These are phyloP conservation scores for Lactarius akahatsu DNA, from an alignment of 768 basidiomycete genomes.

Conservation along the genomic window DNA sequence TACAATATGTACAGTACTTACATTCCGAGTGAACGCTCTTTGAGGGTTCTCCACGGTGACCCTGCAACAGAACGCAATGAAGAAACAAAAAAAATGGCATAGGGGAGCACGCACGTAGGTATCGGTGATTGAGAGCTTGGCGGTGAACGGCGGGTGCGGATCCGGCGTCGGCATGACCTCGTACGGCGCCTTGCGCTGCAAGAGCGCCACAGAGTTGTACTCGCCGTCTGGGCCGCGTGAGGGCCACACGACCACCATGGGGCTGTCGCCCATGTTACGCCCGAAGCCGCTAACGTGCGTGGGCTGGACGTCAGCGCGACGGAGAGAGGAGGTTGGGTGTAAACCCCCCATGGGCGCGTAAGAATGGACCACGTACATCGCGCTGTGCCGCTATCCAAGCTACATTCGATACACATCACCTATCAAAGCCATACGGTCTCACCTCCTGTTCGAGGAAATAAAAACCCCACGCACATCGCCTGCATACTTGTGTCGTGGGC, in stretches of 20 bases:
- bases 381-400: too few species aligned
- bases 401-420: too few species aligned
- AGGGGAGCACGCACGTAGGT: slow-evolving; percentile 37
- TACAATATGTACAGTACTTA: too few species aligned
- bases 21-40: slow-evolving; percentile 14
- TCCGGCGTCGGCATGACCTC: slow-evolving; percentile 59
- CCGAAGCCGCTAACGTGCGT: slow-evolving; percentile 54
- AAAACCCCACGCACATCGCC: too few species aligned
- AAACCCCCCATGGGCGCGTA: too few species aligned
- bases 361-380: too few species aligned
- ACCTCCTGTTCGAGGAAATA: too few species aligned
- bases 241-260: slow-evolving; percentile 76
- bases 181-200: slow-evolving; percentile 54
- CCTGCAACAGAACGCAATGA: neutral
- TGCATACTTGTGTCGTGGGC: slow-evolving; percentile 15
- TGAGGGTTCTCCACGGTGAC: slow-evolving; percentile 13
- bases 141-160: slow-evolving; percentile 50
- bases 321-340: too few species aligned
- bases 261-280: slow-evolving; percentile 48
- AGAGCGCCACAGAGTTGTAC: slow-evolving; percentile 49
- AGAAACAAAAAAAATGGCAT: neutral
- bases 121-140: slow-evolving; percentile 38
- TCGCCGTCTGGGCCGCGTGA: slow-evolving; percentile 48
- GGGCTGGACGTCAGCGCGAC: neutral
- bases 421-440: too few species aligned